These are phyloP conservation scores for Nannizzia gypsea DNA, from an alignment of 2,329 filamentous ascomycete species.

Conservation along the genomic window DNA sequence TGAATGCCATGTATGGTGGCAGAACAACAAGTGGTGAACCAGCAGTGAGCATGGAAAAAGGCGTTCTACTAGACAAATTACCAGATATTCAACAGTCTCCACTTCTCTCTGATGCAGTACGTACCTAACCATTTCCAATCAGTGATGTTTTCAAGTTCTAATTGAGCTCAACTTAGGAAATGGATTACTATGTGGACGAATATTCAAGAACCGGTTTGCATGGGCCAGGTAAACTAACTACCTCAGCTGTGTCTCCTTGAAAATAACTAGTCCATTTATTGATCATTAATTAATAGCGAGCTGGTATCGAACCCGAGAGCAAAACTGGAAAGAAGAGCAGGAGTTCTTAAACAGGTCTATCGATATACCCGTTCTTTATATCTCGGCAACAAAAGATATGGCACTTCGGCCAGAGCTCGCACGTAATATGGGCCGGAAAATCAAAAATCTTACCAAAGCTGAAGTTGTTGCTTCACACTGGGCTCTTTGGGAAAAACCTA, in stretches of 20 bases:
- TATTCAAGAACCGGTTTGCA: slow-evolving; percentile 62
- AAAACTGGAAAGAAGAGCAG: slow-evolving; percentile 67
- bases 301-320: slow-evolving; percentile 68
- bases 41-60: slow-evolving; percentile 49
- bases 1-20: slow-evolving; percentile 62
- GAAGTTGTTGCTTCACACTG: slow-evolving; percentile 67
- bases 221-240: slow-evolving; percentile 48
- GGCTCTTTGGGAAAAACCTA: slow-evolving; percentile 64
- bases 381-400: slow-evolving; percentile 57
- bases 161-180: slow-evolving; percentile 35
- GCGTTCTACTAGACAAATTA: slow-evolving; percentile 54
- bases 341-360: slow-evolving; percentile 33
- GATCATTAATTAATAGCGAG: slow-evolving; percentile 42
- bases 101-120: slow-evolving; percentile 50
- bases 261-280: neutral
- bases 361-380: slow-evolving; percentile 57
- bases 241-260: neutral
- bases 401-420: slow-evolving; percentile 64
- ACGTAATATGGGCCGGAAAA: slow-evolving; percentile 55
- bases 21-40: slow-evolving; percentile 43
- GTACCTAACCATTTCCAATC: slow-evolving; percentile 11
- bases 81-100: slow-evolving; percentile 44
- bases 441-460: slow-evolving; percentile 52
- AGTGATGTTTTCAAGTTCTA: neutral
- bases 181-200: slow-evolving; percentile 64